phyloP scores from a whole-genome alignment of 2,329 filamentous ascomycete genomes.

The Alternaria sp. region DNA sequence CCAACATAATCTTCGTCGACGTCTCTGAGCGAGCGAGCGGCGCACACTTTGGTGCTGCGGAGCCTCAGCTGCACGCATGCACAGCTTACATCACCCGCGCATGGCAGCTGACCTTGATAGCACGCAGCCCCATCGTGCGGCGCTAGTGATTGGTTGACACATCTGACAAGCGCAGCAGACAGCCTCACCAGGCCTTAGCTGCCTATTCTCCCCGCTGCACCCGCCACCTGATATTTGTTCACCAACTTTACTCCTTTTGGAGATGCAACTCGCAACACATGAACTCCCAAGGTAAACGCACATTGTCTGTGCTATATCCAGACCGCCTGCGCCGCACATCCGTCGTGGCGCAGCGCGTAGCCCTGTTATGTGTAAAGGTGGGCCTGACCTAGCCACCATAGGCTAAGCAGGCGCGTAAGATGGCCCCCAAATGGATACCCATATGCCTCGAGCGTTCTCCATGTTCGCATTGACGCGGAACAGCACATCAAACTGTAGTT shows the following conservation, averaged over 20 bases:
- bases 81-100: slow-evolving; percentile 20
- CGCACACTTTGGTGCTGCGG: slow-evolving; percentile 12
- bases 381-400: slow-evolving; percentile 10
- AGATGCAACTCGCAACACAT: background rate
- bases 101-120: slow-evolving; percentile 21
- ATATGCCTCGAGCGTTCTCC: background rate
- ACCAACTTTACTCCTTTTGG: background rate
- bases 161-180: background rate
- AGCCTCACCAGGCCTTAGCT: background rate
- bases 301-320: slow-evolving; percentile 1
- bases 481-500: slow-evolving; percentile 13
- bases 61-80: slow-evolving; percentile 22
- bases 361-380: slow-evolving; percentile 9
- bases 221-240: background rate
- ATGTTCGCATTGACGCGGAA: slow-evolving; percentile 16
- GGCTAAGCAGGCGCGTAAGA: slow-evolving; percentile 17
- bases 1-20: background rate
- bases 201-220: background rate
- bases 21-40: slow-evolving; percentile 1
- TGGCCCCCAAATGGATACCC: slow-evolving; percentile 13
- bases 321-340: slow-evolving; percentile 25
- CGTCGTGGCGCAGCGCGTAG: slow-evolving; percentile 24
- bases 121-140: slow-evolving; percentile 12
- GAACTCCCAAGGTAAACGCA: background rate
- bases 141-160: slow-evolving; percentile 2